Conservation (phyloP, 2,329 filamentous ascomycete species). For the Camillea tinctor region DNA sequence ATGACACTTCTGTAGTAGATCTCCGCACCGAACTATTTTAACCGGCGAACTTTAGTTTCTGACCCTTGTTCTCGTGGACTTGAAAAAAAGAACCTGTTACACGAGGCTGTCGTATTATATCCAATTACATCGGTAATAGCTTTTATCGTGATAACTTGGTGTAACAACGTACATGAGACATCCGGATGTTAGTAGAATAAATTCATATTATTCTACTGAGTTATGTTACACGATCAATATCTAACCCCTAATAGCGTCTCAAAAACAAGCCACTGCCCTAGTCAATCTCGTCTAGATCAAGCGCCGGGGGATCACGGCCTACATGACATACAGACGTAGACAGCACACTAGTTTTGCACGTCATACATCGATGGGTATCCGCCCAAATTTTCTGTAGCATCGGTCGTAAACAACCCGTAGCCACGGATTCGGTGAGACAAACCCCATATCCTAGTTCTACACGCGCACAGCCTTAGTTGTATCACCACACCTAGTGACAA, state of each 20-base stretch:
- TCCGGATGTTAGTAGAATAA: background rate
- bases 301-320: background rate
- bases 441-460: background rate
- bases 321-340: background rate
- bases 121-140: background rate
- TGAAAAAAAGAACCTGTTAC: background rate
- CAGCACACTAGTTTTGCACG: background rate
- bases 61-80: background rate
- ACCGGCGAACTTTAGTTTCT: background rate
- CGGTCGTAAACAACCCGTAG: background rate
- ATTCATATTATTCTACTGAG: background rate
- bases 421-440: background rate
- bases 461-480: background rate
- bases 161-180: background rate
- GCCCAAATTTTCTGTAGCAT: background rate
- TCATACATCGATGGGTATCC: background rate
- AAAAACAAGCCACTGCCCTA: background rate
- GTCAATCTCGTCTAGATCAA: background rate
- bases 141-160: background rate
- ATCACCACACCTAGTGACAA: background rate
- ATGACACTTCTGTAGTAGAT: background rate
- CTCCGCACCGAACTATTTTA: background rate
- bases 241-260: background rate
- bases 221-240: background rate
- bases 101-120: background rate